Evolutionary conservation across 2,329 filamentous ascomycete species (phyloP), one percentile per base, ranked within the genome.

Genomic region (Periconia sp.): DNA sequence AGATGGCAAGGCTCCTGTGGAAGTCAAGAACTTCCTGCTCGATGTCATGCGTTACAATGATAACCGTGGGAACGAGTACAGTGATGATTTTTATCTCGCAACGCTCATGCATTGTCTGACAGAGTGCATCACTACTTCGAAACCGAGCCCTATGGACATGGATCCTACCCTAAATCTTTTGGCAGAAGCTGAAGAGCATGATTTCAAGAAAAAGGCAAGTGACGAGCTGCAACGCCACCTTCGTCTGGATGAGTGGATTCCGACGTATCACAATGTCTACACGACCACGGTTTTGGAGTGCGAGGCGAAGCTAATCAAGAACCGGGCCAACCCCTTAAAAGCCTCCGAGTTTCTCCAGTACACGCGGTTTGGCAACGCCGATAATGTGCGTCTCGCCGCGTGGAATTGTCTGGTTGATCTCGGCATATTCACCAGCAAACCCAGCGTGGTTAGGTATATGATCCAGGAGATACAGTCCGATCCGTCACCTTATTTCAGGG

Each of bases 41-140:
- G 92, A 97, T 62, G 90, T 95, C 68, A 79, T 99, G 33, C 88
- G 90, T 46, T 93, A 92, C 77, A 99, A 99, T 69, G 92, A 99
- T 74, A 99, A 99, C 69, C 87, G 89, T 2, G 88, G 90, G 55
- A 99, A 99, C 64, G 79, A 87, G 47, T 95, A 85, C 68, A 96
- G 92, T 6, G 95, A 99, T 66, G 88, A 92, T 57, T 87, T 90
- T 65, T 99, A 97, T 69, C 85, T 99, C 50, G 86, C 91, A 8
- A 89, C 83, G 19, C 80, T 99, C 20, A 89, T 99, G 78, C 77
- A 73, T 37, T 84, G 83, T 40, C 72, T 89, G 6, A 80, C 83
- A 6, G 77, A 84, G 56, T 80, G 82, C 10, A 72, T 87, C 50
- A 75, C 72, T 6, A 65, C 54, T 19, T 45, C 58, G 1, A 62